Evolutionary conservation across 1,284 basidiomycete species (phyloP).

Genomic region (Boletellus sp.): DNA sequence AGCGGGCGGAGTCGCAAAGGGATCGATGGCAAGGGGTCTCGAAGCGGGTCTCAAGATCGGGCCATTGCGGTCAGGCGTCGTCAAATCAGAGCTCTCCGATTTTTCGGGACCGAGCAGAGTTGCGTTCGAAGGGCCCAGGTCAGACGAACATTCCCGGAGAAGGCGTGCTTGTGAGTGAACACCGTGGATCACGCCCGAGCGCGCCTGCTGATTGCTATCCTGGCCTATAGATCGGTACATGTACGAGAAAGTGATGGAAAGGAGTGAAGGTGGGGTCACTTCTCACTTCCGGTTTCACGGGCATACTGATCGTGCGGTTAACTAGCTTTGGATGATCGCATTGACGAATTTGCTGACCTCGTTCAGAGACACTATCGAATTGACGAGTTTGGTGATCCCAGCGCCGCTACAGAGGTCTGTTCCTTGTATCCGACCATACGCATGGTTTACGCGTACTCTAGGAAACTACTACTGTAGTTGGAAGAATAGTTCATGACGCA

Average conservation of each 20-base stretch:
- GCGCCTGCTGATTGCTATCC: constrained; percentile 8
- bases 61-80: constrained; percentile 5
- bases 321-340: constrained; percentile 75
- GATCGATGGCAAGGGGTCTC: not conserved
- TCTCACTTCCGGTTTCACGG: not conserved
- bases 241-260: constrained; percentile 84
- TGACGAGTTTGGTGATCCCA: constrained; percentile 74
- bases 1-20: not conserved
- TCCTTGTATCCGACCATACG: not conserved
- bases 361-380: constrained; percentile 69
- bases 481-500: constrained; percentile 75
- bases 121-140: constrained; percentile 43
- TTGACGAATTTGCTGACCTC: constrained; percentile 78
- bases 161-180: constrained; percentile 52
- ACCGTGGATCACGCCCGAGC: not conserved
- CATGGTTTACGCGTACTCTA: constrained; percentile 29
- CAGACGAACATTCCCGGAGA: constrained; percentile 40
- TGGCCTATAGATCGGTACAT: constrained; percentile 75
- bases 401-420: constrained; percentile 65
- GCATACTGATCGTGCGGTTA: not conserved
- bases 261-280: constrained; percentile 64
- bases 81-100: constrained; percentile 21
- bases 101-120: constrained; percentile 43
- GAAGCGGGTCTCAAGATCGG: constrained; percentile 20
- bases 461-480: constrained; percentile 77